These are phyloP conservation scores for Botryosphaeria dothidea DNA, from an alignment of 2,329 filamentous ascomycete genomes.

Conservation along the genomic window DNA sequence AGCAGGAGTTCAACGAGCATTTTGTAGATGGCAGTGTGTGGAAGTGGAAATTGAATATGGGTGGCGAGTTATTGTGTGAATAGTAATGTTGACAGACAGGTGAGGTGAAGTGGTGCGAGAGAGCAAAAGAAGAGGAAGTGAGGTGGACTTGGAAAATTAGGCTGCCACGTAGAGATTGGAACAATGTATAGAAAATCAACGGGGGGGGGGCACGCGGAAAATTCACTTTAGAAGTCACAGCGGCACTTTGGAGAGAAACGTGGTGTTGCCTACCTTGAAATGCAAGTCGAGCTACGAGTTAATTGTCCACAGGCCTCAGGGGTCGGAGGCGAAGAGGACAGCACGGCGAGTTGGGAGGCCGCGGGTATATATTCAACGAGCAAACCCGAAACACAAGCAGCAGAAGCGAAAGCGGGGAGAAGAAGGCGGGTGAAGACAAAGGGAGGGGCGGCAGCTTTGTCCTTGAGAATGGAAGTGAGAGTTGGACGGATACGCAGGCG, in stretches of 20 bases:
- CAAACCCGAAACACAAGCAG: neutral
- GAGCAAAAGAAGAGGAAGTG: neutral
- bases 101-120: neutral
- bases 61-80: neutral
- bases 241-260: neutral
- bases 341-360: neutral
- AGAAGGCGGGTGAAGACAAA: neutral
- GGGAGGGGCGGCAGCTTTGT: conserved; percentile 4
- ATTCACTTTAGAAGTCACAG: neutral
- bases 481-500: neutral
- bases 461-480: neutral
- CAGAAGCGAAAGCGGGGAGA: neutral
- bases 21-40: neutral
- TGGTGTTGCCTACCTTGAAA: neutral
- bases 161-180: neutral
- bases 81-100: neutral
- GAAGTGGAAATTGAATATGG: neutral
- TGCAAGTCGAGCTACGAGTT: neutral
- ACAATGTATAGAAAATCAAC: neutral
- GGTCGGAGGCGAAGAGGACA: neutral
- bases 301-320: neutral
- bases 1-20: neutral
- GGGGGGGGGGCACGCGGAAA: neutral
- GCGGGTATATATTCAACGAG: conserved; percentile 9
- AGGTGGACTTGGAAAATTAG: neutral